A percentile compares a stretch with the other conserved stretches of the same genome.
These are phyloP conservation scores for Thinopyrum obtusiflorum DNA, from an alignment of 202 grass and related monocot genomes.

Conservation along the genomic window DNA sequence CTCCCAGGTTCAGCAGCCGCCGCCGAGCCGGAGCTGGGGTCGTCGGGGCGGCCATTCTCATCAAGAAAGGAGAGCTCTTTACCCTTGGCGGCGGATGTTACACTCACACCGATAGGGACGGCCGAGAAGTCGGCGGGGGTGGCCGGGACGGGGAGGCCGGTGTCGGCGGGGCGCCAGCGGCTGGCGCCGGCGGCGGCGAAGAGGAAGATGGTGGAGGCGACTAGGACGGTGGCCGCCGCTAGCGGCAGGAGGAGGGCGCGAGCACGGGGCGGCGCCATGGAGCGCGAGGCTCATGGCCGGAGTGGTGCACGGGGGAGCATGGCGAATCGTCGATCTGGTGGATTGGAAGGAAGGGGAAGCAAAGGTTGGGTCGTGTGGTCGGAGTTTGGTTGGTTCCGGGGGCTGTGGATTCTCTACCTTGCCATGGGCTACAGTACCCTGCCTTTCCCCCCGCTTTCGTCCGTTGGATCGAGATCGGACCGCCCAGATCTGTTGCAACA, in stretches of 20 bases:
- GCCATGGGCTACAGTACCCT: no score
- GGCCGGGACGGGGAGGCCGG: slow-evolving; percentile 36
- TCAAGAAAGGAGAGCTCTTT: slow-evolving; percentile 40
- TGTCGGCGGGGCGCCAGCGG: slow-evolving; percentile 47
- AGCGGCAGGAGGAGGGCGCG: slow-evolving; percentile 45
- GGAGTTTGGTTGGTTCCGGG: not conserved
- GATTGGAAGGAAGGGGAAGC: slow-evolving; percentile 10
- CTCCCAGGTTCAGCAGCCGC: not conserved
- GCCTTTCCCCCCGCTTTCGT: no score
- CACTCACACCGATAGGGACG: not conserved
- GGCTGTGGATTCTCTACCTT: no score
- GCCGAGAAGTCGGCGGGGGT: not conserved
- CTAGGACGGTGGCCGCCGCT: slow-evolving; percentile 40
- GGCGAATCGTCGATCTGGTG: slow-evolving; percentile 21
- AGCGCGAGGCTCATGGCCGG: slow-evolving; percentile 17
- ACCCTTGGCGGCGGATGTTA: not conserved
- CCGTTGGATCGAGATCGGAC: no score
- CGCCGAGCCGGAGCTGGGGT: slow-evolving; percentile 18
- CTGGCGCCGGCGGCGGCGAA: slow-evolving; percentile 30
- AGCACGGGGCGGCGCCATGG: slow-evolving; percentile 39
- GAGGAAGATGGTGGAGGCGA: slow-evolving; percentile 63
- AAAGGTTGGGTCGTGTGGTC: not conserved
- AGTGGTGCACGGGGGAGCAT: slow-evolving; percentile 7
- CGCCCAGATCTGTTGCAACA: no score
- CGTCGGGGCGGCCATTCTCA: slow-evolving; percentile 43